Base-by-base conservation (phyloP, 306 rosid genomes). In the Herpetospermum pedunculosum region DNA sequence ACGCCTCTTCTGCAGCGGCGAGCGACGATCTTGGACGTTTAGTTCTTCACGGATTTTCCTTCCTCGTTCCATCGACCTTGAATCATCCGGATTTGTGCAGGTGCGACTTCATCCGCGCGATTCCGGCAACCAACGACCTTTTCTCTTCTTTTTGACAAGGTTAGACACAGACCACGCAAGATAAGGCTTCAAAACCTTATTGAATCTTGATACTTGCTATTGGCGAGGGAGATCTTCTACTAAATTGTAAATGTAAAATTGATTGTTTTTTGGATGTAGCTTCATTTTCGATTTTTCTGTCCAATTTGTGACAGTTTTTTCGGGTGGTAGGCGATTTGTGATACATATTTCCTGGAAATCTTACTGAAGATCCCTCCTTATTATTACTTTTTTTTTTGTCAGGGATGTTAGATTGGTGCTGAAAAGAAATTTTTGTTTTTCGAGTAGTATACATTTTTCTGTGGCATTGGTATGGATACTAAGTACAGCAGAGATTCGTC, bases 401-500 rank as follows among this genome's bases (percentile, higher is more conserved):
- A 23, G 50, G 49, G 7, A 13, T 10, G 10, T 21, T 68, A 68
- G 53, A 38, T 68, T 41, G 35, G 53, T 68, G 21, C n/a, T 0
- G 7, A 15, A 67, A n/a, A 19, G 18, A 67, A 19, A 41, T 41
- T 68, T 68, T 29, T 40, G 73, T 23, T 41, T 41, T 14, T 13
- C 18, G 4, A 23, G 73, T 14, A 6, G 13, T 67, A 23, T 41
- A 38, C 9, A 64, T 37, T 64, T 38, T 37, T 40, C 32, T 37
- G 3, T 16, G 7, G n/a, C 9, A 8, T 2, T 52, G 70, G 38
- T 58, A 89, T 87, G 96, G 96, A 87, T 49, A 84, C 84, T 71
- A 71, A 70, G 32, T 44, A 81, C 59, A 64, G 77, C 32, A 73
- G 87, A 11, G 87, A 85, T 34, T 86, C 85, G 25, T 86, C 89